Evolutionary conservation across 2,329 filamentous ascomycete genomes (phyloP), one percentile per base, ranked within the genome.

Genomic region (Paraconiothyrium brasiliense): DNA sequence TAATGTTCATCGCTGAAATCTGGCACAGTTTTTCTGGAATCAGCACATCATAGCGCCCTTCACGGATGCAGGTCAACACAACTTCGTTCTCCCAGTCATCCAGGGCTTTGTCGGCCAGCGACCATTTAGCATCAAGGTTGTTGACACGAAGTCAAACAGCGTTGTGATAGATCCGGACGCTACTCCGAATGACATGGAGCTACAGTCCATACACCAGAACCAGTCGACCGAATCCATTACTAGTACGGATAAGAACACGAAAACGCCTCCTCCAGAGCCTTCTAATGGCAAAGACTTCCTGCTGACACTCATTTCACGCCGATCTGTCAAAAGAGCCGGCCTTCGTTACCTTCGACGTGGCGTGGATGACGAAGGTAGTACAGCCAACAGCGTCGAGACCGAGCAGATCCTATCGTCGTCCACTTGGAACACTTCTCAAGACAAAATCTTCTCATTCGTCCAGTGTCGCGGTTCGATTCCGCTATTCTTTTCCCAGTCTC

Each of bases 101-200:
- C 95, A 98, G 79, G 95, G 95, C 0, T 99, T 98, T 69, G 88
- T 99, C 22, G 94, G 94, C 1, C 95, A 98, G 78, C 85, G 88
- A 64, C 84, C 89, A 2, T 98, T 99, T 75, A 86, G 89, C 9
- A 87, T 94, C 27, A 90, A 93, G 57, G 59, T 72, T 6, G 67
- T 66, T 73, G 87, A 75, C 34, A 64, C 63, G 8, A 63, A 67
- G 13, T 71, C 75, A 1, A 73, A 72, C 35, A 76, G 74, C 57
- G 61, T 74, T 2, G 70, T 79, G 4, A 74, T 78, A 43, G 77
- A 77, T 50, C 66, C 76, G 8, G 65, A 67, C 14, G 69, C 72
- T 3, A 76, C 74, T 11, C 69, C 74, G 11, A 66, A 78, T 47
- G 78, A 80, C 44, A 76, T 76, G 56, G 69, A 76, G 27, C 37